Evolutionary conservation across 495 filamentous ascomycete genomes (phyloP), one percentile per base, ranked within the genome.

Genomic region (Daldinia concentrica): DNA sequence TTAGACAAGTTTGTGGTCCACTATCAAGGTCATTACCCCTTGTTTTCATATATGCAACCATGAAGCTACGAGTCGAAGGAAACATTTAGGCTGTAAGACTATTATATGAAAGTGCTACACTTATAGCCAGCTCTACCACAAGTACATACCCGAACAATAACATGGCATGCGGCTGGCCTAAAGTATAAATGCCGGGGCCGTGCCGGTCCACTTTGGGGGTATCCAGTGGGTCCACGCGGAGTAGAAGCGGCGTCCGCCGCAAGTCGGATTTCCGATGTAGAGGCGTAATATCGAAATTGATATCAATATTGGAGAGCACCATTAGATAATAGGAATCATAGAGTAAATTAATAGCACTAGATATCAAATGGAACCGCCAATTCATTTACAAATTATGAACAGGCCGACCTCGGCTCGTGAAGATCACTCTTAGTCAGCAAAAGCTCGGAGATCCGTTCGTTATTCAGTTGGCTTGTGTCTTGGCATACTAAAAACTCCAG

Each of bases 401-500:
- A 62, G 12, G 58, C 63, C 69, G 69, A 71, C 15, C 26, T 71
- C 69, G 69, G 69, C 62, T 30, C 26, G n/a, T 9, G 8, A 45
- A 22, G 17, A 19, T 36, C 27, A 52, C 22, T 29, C 58, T 66
- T 65, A 66, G 58, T 63, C 45, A 72, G 58, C 52, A 26, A 9
- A 57, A 29, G 58, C 50, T 68, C 58, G 22, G 45, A 54, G 30
- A 41, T 41, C 30, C 7, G 32, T 59, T 58, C 43, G 43, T 4
- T 48, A 11, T 22, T 58, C 26, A n/a, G 9, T 34, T 12, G 19
- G 48, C 4, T 43, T 48, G 54, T 17, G 62, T 34, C 69, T 71
- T 71, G 58, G 69, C 69, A 24, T 39, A 39, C 39, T 24, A 39
- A 48, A 58, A 63, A 41, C 51, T 66, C 39, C 22, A 50, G 12